Conservation (phyloP, 495 filamentous ascomycete species). For the Aspergillus indologenus region DNA sequence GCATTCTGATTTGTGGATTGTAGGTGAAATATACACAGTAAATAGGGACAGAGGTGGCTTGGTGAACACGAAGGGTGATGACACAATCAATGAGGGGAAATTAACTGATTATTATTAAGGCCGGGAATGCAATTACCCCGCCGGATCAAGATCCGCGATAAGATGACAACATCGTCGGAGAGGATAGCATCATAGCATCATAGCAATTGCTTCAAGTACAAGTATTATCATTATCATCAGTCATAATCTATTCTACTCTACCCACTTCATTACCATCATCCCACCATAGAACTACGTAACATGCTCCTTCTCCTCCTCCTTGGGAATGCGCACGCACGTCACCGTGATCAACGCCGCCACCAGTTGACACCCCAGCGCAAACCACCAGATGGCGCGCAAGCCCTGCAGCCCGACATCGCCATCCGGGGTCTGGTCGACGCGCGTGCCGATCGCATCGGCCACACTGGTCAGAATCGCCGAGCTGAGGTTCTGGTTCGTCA, state of each 20-base stretch:
- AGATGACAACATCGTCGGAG: neutral
- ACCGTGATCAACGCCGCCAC: constrained; percentile 40
- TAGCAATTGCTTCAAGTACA: too few species aligned
- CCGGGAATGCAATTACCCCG: neutral
- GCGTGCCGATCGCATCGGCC: constrained; percentile 43
- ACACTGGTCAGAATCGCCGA: constrained; percentile 45
- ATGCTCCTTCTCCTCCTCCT: constrained; percentile 47
- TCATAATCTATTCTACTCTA: too few species aligned
- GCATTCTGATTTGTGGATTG: neutral
- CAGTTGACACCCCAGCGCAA: constrained; percentile 37
- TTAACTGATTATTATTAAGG: neutral
- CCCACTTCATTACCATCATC: neutral
- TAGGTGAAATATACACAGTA: too few species aligned
- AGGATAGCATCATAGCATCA: neutral
- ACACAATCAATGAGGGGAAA: neutral
- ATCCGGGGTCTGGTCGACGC: constrained; percentile 31
- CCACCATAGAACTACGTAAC: constrained; percentile 23
- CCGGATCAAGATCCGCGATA: neutral
- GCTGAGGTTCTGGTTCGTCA: constrained; percentile 34
- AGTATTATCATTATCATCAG: too few species aligned
- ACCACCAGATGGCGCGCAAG: constrained; percentile 48
- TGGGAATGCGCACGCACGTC: constrained; percentile 12
- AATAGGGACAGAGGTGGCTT: too few species aligned
- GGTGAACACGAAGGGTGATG: neutral
- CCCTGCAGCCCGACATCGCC: constrained; percentile 44